phyloP scores from a whole-genome alignment of 805 yeast genomes.

The Ogataea pignaliae region DNA sequence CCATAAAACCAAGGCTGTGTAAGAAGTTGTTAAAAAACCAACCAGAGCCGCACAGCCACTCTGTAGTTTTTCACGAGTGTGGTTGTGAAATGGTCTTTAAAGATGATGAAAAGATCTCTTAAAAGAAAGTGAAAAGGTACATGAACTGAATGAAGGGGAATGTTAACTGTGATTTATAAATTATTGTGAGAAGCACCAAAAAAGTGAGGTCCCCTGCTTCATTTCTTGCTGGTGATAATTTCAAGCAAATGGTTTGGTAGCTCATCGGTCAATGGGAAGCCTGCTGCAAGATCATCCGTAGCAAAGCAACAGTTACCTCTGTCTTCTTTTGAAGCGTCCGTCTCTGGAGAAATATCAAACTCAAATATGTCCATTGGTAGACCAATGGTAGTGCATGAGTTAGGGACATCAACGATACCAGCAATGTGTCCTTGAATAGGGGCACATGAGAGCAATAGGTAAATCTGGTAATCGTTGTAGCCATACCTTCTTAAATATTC shows the following conservation, averaged over 20 bases:
- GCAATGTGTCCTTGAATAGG: conserved; percentile 52
- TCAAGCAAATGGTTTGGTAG: conserved; percentile 16
- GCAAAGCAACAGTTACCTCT: conserved; percentile 39
- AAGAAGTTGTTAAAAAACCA: too few relatives aligned
- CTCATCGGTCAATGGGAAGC: conserved; percentile 17
- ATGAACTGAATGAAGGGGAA: too few relatives aligned
- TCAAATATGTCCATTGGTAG: conserved; percentile 49
- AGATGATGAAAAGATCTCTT: too few relatives aligned
- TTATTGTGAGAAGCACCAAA: too few relatives aligned
- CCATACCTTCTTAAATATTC: conserved; percentile 48
- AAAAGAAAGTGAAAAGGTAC: too few relatives aligned
- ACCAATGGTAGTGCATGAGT: conserved; percentile 48
- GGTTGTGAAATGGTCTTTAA: too few relatives aligned
- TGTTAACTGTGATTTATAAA: too few relatives aligned
- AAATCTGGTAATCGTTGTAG: conserved; percentile 47
- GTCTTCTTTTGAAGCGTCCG: conserved; percentile 24
- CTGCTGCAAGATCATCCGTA: conserved; percentile 14
- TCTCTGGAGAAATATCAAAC: conserved; percentile 42
- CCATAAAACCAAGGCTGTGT: too few relatives aligned
- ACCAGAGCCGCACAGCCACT: too few relatives aligned
- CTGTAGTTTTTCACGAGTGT: too few relatives aligned
- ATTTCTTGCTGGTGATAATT: conserved; percentile 11
- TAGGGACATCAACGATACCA: conserved; percentile 49
- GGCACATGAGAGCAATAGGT: conserved; percentile 40
- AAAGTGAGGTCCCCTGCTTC: not conserved